phyloP scores from a whole-genome alignment of 495 filamentous ascomycete genomes.

The Evernia prunastri region DNA sequence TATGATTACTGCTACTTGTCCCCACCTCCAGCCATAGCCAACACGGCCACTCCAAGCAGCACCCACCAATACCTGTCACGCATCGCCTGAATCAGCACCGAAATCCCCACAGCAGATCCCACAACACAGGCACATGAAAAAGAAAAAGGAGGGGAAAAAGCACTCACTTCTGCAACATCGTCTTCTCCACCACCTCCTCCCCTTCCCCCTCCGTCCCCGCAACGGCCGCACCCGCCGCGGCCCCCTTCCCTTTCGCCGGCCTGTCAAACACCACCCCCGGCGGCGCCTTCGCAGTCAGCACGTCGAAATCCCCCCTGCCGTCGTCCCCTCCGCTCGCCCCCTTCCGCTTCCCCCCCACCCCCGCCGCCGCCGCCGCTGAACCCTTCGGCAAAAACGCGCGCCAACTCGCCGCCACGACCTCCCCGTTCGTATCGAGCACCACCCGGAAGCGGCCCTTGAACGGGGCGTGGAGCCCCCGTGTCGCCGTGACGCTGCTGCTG shows the following conservation, averaged over 20 bases:
- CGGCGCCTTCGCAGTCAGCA: conserved; percentile 5
- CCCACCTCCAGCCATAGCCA: conserved; percentile 22
- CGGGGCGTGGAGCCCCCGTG: conserved; percentile 15
- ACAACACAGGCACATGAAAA: background rate
- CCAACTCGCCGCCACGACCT: conserved; percentile 6
- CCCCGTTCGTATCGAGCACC: conserved; percentile 1
- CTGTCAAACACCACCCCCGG: conserved; percentile 18
- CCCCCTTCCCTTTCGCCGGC: background rate
- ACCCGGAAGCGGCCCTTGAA: conserved; percentile 17
- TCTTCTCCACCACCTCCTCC: conserved; percentile 23
- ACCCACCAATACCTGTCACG: conserved; percentile 26
- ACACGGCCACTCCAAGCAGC: conserved; percentile 20
- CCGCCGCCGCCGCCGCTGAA: background rate
- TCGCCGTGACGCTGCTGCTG: conserved; percentile 13
- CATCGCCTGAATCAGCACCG: background rate
- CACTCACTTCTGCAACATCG: conserved; percentile 26
- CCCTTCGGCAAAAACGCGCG: background rate
- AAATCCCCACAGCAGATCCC: background rate
- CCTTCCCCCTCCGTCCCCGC: conserved; percentile 4
- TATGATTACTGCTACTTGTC: conserved; percentile 16
- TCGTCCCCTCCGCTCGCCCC: background rate
- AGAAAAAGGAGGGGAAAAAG: background rate
- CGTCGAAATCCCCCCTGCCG: conserved; percentile 21
- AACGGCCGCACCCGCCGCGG: background rate
- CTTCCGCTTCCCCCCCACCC: background rate